Percentiles rank a stretch among this genome's conserved stretches.
Evolutionary conservation across 768 basidiomycete genomes (phyloP).

Genomic region (Suillus subluteus): DNA sequence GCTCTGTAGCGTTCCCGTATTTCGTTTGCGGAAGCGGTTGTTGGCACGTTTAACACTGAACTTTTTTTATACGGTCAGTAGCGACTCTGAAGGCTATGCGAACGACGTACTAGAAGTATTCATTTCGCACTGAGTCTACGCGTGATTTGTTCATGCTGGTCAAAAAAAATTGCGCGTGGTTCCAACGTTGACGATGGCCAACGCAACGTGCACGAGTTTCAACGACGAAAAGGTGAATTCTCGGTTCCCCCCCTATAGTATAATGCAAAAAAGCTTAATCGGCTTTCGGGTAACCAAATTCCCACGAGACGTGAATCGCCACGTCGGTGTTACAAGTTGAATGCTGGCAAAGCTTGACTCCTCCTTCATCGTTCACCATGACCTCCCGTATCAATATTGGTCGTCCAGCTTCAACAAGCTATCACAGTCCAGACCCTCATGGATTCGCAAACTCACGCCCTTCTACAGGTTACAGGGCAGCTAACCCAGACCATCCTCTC

Average conservation of each 20-base stretch:
- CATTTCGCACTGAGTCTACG: slow-evolving; percentile 15
- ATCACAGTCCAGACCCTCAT: slow-evolving; percentile 69
- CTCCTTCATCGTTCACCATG: slow-evolving; percentile 46
- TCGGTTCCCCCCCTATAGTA: slow-evolving; percentile 5
- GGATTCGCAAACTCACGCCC: slow-evolving; percentile 75
- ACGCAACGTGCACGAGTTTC: not conserved
- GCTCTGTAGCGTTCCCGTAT: slow-evolving; percentile 75
- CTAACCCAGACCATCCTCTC: slow-evolving; percentile 80
- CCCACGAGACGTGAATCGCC: slow-evolving; percentile 5
- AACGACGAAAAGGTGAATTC: not conserved
- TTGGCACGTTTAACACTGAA: slow-evolving; percentile 71
- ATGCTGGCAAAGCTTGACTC: not conserved
- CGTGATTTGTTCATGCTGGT: not conserved
- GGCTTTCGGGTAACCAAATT: not conserved
- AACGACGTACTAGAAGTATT: slow-evolving; percentile 34
- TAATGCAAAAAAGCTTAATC: not conserved
- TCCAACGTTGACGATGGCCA: not conserved
- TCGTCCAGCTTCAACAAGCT: slow-evolving; percentile 65
- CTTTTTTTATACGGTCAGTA: slow-evolving; percentile 35
- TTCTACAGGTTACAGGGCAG: slow-evolving; percentile 74
- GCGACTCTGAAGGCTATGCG: not conserved
- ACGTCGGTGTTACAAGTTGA: slow-evolving; percentile 6
- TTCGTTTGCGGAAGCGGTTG: slow-evolving; percentile 63
- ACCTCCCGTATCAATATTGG: slow-evolving; percentile 83
- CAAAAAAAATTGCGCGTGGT: not conserved